Percentiles rank a stretch among this genome's conserved stretches.
These are phyloP conservation scores for Cladophialophora exuberans DNA, from an alignment of 2,329 filamentous ascomycete species.

Conservation along the genomic window DNA sequence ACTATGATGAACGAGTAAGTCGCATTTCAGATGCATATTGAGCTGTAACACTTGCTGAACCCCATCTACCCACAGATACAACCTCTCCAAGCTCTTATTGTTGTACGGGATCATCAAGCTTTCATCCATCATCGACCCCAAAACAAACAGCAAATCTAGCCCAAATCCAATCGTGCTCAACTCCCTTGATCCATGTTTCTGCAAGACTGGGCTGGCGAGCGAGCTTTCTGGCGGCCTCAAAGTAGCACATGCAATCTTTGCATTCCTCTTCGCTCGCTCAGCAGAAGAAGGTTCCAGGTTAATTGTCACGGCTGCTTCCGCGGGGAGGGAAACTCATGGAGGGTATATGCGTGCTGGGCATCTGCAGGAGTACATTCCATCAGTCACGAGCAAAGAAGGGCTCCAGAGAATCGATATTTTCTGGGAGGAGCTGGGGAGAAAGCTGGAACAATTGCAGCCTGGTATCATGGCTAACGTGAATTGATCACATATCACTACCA, in stretches of 20 bases:
- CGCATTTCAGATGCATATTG: not conserved
- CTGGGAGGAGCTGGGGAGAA: not conserved
- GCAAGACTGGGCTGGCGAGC: not conserved
- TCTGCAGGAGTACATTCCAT: not conserved
- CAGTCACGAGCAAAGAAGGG: not conserved
- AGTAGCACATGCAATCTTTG: not conserved
- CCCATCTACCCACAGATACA: not conserved
- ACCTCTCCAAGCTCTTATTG: conserved; percentile 3
- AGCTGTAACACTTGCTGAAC: not conserved
- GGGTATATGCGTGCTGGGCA: not conserved
- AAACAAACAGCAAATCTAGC: not conserved
- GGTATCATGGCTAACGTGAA: not conserved
- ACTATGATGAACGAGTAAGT: conserved; percentile 3
- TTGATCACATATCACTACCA: not conserved
- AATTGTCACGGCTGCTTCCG: conserved; percentile 1
- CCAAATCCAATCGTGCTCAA: conserved; percentile 8
- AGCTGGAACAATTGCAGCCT: conserved; percentile 2
- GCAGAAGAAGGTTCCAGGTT: conserved; percentile 1
- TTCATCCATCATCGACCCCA: not conserved
- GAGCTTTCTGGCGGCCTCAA: conserved; percentile 1
- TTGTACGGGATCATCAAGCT: conserved; percentile 7
- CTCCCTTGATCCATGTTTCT: conserved; percentile 5
- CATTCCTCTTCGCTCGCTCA: conserved; percentile 4
- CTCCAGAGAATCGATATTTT: not conserved
- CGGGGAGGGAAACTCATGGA: conserved; percentile 3